phyloP scores from a whole-genome alignment of 176 grass and related monocot genomes.

The Panicum miliaceum region DNA sequence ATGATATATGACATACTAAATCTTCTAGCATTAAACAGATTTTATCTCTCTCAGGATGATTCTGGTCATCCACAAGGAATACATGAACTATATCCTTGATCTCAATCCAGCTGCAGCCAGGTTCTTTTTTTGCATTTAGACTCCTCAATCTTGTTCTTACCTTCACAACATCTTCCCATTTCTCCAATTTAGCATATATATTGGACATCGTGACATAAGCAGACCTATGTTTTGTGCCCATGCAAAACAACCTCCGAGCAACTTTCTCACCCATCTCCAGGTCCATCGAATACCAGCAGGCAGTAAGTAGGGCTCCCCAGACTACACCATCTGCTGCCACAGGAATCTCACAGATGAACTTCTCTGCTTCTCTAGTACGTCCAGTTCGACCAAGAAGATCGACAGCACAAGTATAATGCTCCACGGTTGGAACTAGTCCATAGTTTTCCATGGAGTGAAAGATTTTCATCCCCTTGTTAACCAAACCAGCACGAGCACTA shows the following conservation, averaged over 20 bases:
- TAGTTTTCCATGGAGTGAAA: conserved; percentile 53
- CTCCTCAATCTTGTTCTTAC: conserved; percentile 52
- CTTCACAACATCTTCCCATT: conserved; percentile 62
- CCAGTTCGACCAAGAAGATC: conserved; percentile 66
- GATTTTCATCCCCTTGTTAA: conserved; percentile 52
- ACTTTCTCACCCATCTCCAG: conserved; percentile 58
- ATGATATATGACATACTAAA: conserved; percentile 47
- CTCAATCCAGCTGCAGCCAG: conserved; percentile 66
- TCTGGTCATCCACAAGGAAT: conserved; percentile 61
- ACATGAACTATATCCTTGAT: conserved; percentile 58
- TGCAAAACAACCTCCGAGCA: conserved; percentile 47
- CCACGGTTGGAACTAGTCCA: conserved; percentile 48
- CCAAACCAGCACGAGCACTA: conserved; percentile 46
- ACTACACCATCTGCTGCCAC: conserved; percentile 52
- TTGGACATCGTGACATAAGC: conserved; percentile 63
- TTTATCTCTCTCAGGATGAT: conserved; percentile 60
- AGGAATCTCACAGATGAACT: conserved; percentile 55
- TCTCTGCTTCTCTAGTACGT: conserved; percentile 50
- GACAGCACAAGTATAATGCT: conserved; percentile 57
- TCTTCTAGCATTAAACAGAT: conserved; percentile 52
- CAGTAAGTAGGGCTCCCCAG: conserved; percentile 60
- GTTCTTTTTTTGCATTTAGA: conserved; percentile 51
- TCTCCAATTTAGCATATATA: conserved; percentile 62
- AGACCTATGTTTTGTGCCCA: conserved; percentile 57
- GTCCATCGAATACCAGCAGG: conserved; percentile 56